phyloP scores from a whole-genome alignment of 257 asterid genomes.

The Gynochthodes officinalis region DNA sequence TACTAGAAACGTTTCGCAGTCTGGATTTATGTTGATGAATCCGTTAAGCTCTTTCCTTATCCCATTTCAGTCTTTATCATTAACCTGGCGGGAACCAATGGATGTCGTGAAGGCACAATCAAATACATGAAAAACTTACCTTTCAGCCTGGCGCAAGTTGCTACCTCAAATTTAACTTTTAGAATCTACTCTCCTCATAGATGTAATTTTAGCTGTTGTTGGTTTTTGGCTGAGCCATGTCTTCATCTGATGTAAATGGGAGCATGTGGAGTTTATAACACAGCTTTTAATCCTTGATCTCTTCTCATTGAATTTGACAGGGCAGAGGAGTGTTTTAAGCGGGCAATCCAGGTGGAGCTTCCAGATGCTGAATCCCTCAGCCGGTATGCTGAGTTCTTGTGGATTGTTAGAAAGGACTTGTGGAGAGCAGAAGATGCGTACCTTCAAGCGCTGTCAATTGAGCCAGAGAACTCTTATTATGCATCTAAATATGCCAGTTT shows the following conservation, averaged over 20 bases:
- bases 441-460: conserved; percentile 56
- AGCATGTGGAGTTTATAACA: neutral
- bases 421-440: conserved; percentile 73
- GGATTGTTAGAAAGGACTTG: conserved; percentile 59
- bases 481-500: conserved; percentile 65
- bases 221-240: neutral
- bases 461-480: conserved; percentile 46
- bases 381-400: conserved; percentile 72
- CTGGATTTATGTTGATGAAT: neutral
- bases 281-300: neutral
- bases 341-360: conserved; percentile 55
- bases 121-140: neutral
- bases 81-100: neutral
- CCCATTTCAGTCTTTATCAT: neutral
- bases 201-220: neutral
- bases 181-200: too few relatives aligned
- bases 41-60: neutral
- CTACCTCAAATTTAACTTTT: neutral
- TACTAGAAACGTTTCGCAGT: neutral
- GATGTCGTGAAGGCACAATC: neutral
- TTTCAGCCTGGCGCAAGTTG: neutral
- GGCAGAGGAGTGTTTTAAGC: conserved; percentile 86
- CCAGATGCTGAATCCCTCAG: conserved; percentile 58
- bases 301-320: conserved; percentile 27
- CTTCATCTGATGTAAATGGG: neutral